Base-by-base conservation (phyloP, 805 yeast species). In the Candida succiphila region DNA sequence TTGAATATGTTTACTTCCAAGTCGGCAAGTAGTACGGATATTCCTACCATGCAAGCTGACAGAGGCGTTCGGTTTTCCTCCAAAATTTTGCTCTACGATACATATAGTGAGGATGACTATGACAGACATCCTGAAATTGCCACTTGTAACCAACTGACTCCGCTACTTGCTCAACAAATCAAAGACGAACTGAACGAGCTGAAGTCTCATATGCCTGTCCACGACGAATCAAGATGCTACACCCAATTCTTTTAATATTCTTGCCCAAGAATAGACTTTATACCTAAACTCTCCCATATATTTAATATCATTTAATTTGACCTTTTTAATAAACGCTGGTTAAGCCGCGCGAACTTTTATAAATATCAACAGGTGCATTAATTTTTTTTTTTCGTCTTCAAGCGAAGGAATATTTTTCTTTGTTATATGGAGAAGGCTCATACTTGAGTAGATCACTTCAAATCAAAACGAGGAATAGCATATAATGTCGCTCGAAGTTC, bases 81-180 rank as follows among this genome's bases (percentile, higher is more conserved):
- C 1, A 67, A 86, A 44, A 84, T 92, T 36, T 70, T 84, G 7
- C 69, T 92, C 28, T 89, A 78, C 56, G 94, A 86, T 39, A 89
- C 96, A 1, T 86, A 81, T 54, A 71, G 78, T 37, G 77, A 78
- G 25, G 77, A 72, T 15, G 96, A 83, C 43, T 89, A 89, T 55
- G 96, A 89, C 55, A 75, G 98, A 47, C 86, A 78, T 42, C 96
- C 96, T 0, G 96, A 87, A 41, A 65, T 78, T 20, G 94, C 95
- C 3, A 87, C 96, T 2, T 89, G 96, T 59, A 86, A 88, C 56
- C 86, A 80, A 51, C 65, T 87, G 53, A 87, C 95, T 1, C 95
- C 96, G 5, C 65, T 69, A 37, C 59, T 87, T 51, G 96, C 96
- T 0, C 87, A 84, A 54, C 75, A 73, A 56, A 86, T 89, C 46